phyloP scores from a whole-genome alignment of 208 protist species.

The Vickermania ingenoplastis region DNA sequence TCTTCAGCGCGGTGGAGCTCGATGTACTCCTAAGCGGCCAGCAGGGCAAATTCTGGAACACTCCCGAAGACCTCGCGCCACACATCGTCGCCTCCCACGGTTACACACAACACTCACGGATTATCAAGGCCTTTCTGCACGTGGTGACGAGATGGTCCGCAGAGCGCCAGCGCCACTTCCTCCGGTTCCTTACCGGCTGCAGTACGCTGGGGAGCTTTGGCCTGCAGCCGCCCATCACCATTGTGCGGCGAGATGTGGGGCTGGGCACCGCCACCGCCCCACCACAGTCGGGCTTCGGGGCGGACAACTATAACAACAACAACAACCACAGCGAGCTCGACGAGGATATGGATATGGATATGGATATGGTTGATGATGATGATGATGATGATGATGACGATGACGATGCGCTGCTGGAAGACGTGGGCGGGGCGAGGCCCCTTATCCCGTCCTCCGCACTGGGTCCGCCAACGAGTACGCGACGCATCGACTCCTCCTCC shows the following conservation, averaged over 20 bases:
- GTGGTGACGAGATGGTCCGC: conserved; percentile 44
- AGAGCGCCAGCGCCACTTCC: conserved; percentile 50
- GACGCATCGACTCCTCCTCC: neutral
- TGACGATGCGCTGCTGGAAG: neutral
- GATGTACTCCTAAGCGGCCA: conserved; percentile 36
- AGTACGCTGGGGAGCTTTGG: conserved; percentile 44
- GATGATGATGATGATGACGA: neutral
- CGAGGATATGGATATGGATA: no score
- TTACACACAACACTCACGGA: conserved; percentile 38
- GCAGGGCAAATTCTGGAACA: conserved; percentile 48
- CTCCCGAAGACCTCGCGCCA: conserved; percentile 26
- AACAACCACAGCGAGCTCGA: neutral
- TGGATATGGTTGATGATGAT: neutral
- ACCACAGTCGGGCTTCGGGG: neutral
- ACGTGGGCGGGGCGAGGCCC: neutral
- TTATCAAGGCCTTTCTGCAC: conserved; percentile 47
- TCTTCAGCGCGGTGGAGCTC: conserved; percentile 57
- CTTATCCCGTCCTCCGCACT: neutral
- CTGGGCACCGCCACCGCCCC: neutral
- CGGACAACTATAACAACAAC: no score
- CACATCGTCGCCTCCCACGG: conserved; percentile 46
- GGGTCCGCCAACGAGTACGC: neutral
- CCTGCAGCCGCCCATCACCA: conserved; percentile 50
- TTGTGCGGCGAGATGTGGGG: conserved; percentile 51
- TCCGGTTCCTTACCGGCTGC: conserved; percentile 78